phyloP scores from a whole-genome alignment of 1,139 yeast genomes.

The Nakaseomyces nivariensis region DNA sequence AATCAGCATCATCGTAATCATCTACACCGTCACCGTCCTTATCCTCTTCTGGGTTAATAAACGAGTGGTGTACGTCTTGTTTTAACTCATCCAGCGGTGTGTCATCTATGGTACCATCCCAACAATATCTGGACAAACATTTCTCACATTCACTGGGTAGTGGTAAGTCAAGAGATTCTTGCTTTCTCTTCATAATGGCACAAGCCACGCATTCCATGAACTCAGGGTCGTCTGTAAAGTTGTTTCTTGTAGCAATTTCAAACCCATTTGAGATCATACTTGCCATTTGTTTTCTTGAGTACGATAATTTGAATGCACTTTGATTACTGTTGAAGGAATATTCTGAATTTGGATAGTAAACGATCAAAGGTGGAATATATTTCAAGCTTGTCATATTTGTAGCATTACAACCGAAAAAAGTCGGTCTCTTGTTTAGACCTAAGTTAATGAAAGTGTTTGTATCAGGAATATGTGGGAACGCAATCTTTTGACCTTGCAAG shows the following conservation, averaged over 20 bases:
- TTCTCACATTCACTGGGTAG: constrained; percentile 60
- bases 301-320: constrained; percentile 57
- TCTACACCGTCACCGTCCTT: constrained; percentile 2
- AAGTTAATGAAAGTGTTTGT: constrained; percentile 44
- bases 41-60: constrained; percentile 9
- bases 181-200: constrained; percentile 73
- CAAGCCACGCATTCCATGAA: constrained; percentile 80
- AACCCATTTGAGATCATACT: constrained; percentile 68
- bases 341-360: constrained; percentile 71
- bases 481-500: constrained; percentile 48
- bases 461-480: constrained; percentile 80
- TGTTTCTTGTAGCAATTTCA: constrained; percentile 60
- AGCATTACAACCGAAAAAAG: constrained; percentile 79
- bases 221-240: constrained; percentile 58
- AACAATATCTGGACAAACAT: constrained; percentile 69
- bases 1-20: neutral
- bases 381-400: constrained; percentile 46
- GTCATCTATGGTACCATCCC: constrained; percentile 46
- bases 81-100: constrained; percentile 9
- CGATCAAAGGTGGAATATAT: constrained; percentile 56
- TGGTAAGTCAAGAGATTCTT: constrained; percentile 53
- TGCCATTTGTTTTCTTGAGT: constrained; percentile 45
- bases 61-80: constrained; percentile 14
- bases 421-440: constrained; percentile 51
- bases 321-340: constrained; percentile 58